A percentile compares a stretch with the other conserved stretches of the same genome.
Conservation (phyloP, 768 basidiomycete genomes). For the Termitomyces sp. region DNA sequence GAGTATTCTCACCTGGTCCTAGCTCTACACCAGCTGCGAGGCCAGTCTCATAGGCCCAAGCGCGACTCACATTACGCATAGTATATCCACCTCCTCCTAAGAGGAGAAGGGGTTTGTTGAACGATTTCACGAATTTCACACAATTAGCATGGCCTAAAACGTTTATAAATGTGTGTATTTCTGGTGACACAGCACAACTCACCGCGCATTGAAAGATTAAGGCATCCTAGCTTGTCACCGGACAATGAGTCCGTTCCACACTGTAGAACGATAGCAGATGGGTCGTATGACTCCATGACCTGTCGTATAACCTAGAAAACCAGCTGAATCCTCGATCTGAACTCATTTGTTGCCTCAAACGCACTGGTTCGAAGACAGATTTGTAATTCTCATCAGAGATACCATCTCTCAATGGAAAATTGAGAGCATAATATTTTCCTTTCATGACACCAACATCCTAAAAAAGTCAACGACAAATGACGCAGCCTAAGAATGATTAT, state of each 20-base stretch:
- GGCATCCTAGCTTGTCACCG: slow-evolving; percentile 92
- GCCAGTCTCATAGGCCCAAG: slow-evolving; percentile 98
- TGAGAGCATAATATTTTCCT: slow-evolving; percentile 90
- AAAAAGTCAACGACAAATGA: slow-evolving; percentile 7
- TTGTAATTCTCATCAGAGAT: slow-evolving; percentile 94
- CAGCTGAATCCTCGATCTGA: background rate
- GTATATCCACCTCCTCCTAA: slow-evolving; percentile 98
- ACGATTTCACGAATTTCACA: slow-evolving; percentile 94
- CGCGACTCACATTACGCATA: slow-evolving; percentile 93
- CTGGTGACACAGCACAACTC: background rate
- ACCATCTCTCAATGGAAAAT: slow-evolving; percentile 93
- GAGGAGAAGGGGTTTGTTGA: slow-evolving; percentile 88
- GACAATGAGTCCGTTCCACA: slow-evolving; percentile 97
- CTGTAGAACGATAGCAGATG: slow-evolving; percentile 92
- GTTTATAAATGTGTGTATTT: background rate
- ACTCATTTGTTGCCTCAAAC: slow-evolving; percentile 18
- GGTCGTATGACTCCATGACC: slow-evolving; percentile 93
- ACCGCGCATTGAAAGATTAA: slow-evolving; percentile 97
- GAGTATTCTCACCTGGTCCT: slow-evolving; percentile 52
- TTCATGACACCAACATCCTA: slow-evolving; percentile 92
- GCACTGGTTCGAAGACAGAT: slow-evolving; percentile 90
- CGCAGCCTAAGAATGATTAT: slow-evolving; percentile 3
- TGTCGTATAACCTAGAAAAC: slow-evolving; percentile 72
- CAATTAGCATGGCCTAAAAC: slow-evolving; percentile 88
- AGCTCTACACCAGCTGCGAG: slow-evolving; percentile 97